A percentile compares a stretch with the other conserved stretches of the same genome.
Evolutionary conservation across 495 filamentous ascomycete genomes (phyloP).

Genomic region (Neurospora sp.): DNA sequence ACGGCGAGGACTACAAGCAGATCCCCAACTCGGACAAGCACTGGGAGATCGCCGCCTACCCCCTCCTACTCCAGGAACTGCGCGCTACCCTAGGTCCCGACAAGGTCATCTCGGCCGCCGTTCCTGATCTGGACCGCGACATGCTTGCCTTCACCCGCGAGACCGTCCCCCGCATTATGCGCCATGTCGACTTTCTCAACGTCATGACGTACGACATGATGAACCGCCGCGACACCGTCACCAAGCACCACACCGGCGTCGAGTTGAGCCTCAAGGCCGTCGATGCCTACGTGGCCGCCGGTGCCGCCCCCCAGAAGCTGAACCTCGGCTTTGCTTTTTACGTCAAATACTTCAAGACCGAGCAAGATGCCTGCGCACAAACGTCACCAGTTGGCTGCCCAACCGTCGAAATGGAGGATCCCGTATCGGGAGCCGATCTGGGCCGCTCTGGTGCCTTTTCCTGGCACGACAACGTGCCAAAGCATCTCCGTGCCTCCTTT

Average conservation of each 20-base stretch:
- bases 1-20: constrained; percentile 65
- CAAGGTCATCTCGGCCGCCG: constrained; percentile 59
- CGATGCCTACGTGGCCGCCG: constrained; percentile 49
- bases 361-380: constrained; percentile 37
- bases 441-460: constrained; percentile 53
- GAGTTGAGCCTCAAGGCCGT: constrained; percentile 43
- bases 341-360: constrained; percentile 59
- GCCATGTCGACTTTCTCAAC: constrained; percentile 62
- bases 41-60: constrained; percentile 56
- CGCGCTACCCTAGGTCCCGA: constrained; percentile 47
- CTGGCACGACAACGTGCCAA: constrained; percentile 42
- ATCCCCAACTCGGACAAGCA: constrained; percentile 50
- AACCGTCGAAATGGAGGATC: constrained; percentile 53
- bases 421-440: constrained; percentile 51
- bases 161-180: constrained; percentile 52
- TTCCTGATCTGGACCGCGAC: constrained; percentile 55
- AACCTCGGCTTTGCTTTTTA: constrained; percentile 73
- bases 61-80: constrained; percentile 49
- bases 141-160: constrained; percentile 64
- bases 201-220: constrained; percentile 75
- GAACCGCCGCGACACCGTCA: constrained; percentile 62
- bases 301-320: constrained; percentile 44
- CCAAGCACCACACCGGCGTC: constrained; percentile 57
- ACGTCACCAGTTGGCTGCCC: constrained; percentile 50
- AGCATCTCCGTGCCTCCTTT: constrained; percentile 37